Conservation (phyloP, 164 flowering plant species). For the Dillenia turbinata region DNA sequence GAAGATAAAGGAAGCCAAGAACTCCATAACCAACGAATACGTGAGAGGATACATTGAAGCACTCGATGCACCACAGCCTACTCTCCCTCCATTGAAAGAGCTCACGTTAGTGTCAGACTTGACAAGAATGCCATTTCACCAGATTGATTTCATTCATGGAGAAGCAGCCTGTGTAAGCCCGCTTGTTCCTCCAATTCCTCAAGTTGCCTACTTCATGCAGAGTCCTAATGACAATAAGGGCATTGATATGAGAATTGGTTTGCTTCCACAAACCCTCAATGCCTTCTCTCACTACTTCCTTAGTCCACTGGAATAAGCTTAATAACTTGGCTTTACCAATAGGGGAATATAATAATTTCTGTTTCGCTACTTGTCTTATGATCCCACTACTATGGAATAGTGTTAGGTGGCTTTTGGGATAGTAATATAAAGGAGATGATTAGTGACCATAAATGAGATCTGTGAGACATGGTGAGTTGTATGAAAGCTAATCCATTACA, state of each 20-base stretch:
- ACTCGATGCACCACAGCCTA: constrained; percentile 28
- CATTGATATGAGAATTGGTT: constrained; percentile 13
- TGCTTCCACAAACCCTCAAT: constrained; percentile 15
- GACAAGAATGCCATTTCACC: constrained; percentile 49
- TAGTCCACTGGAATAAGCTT: constrained; percentile 6
- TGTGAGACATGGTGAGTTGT: too few species aligned
- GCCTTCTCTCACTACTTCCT: constrained; percentile 38
- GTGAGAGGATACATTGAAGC: constrained; percentile 34
- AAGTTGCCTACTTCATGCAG: constrained; percentile 50
- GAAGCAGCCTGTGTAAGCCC: constrained; percentile 34
- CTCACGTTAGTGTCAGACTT: constrained; percentile 46
- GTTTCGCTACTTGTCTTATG: not conserved
- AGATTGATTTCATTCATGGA: constrained; percentile 27
- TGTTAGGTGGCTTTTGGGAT: constrained; percentile 1
- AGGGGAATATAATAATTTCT: not conserved
- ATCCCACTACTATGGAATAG: not conserved
- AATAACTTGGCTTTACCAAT: not conserved
- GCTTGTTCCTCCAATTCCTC: constrained; percentile 36
- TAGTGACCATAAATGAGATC: too few species aligned
- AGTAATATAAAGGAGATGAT: not conserved
- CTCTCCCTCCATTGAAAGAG: constrained; percentile 43
- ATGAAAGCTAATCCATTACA: too few species aligned
- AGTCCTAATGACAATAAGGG: constrained; percentile 27
- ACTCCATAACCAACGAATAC: constrained; percentile 26
- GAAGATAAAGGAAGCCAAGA: constrained; percentile 42